Base-by-base conservation (phyloP, 495 filamentous ascomycete species). In the Melanomma pulvis-pyrius region DNA sequence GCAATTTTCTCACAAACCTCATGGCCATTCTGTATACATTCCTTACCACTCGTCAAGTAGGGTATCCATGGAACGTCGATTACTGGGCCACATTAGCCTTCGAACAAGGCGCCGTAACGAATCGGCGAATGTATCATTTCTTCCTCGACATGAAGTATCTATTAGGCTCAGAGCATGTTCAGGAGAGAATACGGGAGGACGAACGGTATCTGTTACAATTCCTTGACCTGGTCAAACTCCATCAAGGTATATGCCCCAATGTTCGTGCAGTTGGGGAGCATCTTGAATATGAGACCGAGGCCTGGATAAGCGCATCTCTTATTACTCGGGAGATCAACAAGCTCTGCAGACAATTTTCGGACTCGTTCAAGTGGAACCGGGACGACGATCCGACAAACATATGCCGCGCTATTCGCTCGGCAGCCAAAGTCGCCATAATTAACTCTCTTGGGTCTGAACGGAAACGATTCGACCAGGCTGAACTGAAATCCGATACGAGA, bases 1-100 rank as follows among this genome's bases (percentile, higher is more conserved):
- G 93, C n/a, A 98, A 99, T 76, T 97, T 98, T 75, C 80, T 98
- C 24, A 96, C 93, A 2, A 96, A 90, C 66, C 84, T 98, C 19
- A 92, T 96, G 84, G 90, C 94, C 17, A 97, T 98, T 60, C 81
- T 99, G 0, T 99, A 98, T 75, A 98, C 96, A 0, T 99, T 98
- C 81, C 77, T 98, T 11, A 98, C 94, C 0, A 96, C 92, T 8
- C 83, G 94, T 24, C 93, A 98, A 79, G 94, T 99, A 29, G 92
- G 92, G 6, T 91, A 96, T 76, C 94, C 94, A 0, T 87, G 89
- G 75, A 88, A 96, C 65, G 88, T 98, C 46, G 85, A 90, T 66
- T 87, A 88, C 0, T 87, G 86, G 67, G 92, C 90, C 32, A 92
- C 91, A 0, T 79, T 99, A 44, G 91, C 92, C 0, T 96, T 97